These are phyloP conservation scores for Pythium sp. DNA, from an alignment of 352 stramenopile species.

Conservation along the genomic window DNA sequence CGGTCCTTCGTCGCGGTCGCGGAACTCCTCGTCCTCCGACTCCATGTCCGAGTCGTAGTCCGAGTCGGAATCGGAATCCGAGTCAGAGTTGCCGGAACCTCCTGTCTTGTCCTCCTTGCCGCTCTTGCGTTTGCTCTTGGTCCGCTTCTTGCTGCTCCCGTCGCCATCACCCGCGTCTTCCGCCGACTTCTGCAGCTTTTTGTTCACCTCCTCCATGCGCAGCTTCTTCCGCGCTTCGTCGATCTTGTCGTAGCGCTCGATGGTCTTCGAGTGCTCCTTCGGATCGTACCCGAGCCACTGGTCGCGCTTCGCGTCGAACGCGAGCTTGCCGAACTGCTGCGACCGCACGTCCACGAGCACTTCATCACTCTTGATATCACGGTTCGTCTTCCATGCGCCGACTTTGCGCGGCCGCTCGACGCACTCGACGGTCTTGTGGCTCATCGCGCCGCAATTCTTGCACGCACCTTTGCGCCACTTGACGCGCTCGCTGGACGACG, in stretches of 20 bases:
- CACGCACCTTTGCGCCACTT: conserved; percentile 91
- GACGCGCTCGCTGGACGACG: conserved; percentile 21
- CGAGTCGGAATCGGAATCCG: conserved; percentile 86
- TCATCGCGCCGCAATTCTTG: conserved; percentile 94
- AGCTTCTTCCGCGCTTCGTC: conserved; percentile 75
- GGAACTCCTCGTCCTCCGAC: conserved; percentile 91
- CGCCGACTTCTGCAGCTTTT: conserved; percentile 49
- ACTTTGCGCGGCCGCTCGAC: conserved; percentile 91
- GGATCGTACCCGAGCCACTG: conserved; percentile 95
- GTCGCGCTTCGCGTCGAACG: conserved; percentile 98
- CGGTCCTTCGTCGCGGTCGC: conserved; percentile 89
- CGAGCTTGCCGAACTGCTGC: conserved; percentile 90
- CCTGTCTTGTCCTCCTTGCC: conserved; percentile 15
- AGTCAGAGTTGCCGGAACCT: conserved; percentile 27
- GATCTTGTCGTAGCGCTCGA: conserved; percentile 82
- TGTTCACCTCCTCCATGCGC: conserved; percentile 75
- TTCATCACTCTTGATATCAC: conserved; percentile 86
- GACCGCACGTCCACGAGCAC: conserved; percentile 83
- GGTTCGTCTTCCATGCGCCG: conserved; percentile 91
- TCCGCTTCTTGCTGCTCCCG: conserved; percentile 38
- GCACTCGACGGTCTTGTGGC: conserved; percentile 91
- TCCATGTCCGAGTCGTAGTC: conserved; percentile 87
- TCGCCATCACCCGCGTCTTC: not conserved
- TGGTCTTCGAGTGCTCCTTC: conserved; percentile 74
- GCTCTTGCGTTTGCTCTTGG: conserved; percentile 26